phyloP scores from a whole-genome alignment of 805 yeast genomes.

The Starmerella asiatica region DNA sequence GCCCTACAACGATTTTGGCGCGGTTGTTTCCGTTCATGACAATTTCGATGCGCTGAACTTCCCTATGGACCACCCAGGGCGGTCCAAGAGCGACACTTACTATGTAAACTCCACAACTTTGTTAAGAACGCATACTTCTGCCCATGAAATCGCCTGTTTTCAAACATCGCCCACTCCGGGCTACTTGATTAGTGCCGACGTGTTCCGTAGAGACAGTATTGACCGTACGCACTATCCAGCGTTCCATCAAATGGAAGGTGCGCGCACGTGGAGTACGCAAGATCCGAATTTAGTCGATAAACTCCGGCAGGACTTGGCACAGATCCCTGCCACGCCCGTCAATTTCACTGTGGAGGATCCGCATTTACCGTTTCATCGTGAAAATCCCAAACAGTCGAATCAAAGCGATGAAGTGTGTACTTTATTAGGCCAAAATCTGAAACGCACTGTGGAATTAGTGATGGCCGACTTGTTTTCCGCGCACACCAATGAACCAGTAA shows the following conservation, averaged over 20 bases:
- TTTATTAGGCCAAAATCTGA: constrained; percentile 62
- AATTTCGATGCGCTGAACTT: constrained; percentile 89
- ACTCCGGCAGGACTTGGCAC: constrained; percentile 45
- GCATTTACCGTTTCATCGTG: constrained; percentile 38
- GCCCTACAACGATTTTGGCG: constrained; percentile 64
- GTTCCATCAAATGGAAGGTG: constrained; percentile 97
- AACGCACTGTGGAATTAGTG: constrained; percentile 69
- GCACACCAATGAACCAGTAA: constrained; percentile 53
- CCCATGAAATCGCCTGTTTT: constrained; percentile 87
- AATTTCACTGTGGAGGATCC: constrained; percentile 65
- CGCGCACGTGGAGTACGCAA: constrained; percentile 60
- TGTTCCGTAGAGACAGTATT: constrained; percentile 86
- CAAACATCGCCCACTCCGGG: constrained; percentile 58
- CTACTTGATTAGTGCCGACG: constrained; percentile 87
- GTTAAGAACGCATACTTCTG: constrained; percentile 89
- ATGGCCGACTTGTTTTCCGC: constrained; percentile 77
- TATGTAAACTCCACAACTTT: constrained; percentile 62
- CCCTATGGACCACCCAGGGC: constrained; percentile 84
- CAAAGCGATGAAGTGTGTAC: constrained; percentile 60
- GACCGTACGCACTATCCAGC: constrained; percentile 95
- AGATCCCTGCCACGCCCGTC: constrained; percentile 46
- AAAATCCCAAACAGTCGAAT: constrained; percentile 68
- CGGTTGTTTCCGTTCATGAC: constrained; percentile 67
- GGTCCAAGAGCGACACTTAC: constrained; percentile 85
- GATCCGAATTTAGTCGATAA: constrained; percentile 32